Percentiles rank a stretch among this genome's conserved stretches.
Evolutionary conservation across 2,329 filamentous ascomycete genomes (phyloP).

Genomic region (Aspergillus hortae): DNA sequence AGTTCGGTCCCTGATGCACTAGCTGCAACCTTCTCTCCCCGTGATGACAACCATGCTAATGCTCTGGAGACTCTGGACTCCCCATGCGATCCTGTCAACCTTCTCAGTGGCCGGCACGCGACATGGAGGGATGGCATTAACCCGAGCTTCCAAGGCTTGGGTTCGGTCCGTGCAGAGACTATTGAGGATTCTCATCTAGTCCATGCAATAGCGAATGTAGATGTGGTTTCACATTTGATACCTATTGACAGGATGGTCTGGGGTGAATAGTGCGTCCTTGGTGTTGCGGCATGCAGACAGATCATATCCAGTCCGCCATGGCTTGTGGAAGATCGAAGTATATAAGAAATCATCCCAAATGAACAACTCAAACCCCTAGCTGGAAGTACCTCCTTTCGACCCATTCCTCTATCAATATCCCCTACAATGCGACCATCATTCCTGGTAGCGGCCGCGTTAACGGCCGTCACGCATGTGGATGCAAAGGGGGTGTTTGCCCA

Average conservation of each 20-base stretch:
- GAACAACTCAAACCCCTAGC: background rate
- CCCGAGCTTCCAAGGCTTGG: background rate
- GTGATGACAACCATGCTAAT: background rate
- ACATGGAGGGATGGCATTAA: background rate
- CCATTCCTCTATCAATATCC: background rate
- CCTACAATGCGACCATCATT: conserved; percentile 2
- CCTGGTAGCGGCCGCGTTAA: background rate
- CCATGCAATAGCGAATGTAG: too few species aligned
- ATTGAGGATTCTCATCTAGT: background rate
- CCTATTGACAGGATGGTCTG: too few species aligned
- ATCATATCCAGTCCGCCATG: background rate
- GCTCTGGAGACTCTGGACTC: background rate
- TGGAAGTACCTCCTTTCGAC: background rate
- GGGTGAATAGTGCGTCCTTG: background rate
- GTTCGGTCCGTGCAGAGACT: background rate
- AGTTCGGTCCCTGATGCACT: background rate
- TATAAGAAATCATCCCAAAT: background rate
- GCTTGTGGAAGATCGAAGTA: background rate
- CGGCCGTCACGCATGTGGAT: conserved; percentile 7
- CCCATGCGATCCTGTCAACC: background rate
- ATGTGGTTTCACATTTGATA: too few species aligned
- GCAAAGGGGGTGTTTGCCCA: conserved; percentile 30
- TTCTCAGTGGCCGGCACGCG: background rate
- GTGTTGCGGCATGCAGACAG: background rate
- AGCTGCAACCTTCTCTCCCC: background rate